phyloP scores from a whole-genome alignment of 768 basidiomycete species.

The Tricholoma bakamatsutake region DNA sequence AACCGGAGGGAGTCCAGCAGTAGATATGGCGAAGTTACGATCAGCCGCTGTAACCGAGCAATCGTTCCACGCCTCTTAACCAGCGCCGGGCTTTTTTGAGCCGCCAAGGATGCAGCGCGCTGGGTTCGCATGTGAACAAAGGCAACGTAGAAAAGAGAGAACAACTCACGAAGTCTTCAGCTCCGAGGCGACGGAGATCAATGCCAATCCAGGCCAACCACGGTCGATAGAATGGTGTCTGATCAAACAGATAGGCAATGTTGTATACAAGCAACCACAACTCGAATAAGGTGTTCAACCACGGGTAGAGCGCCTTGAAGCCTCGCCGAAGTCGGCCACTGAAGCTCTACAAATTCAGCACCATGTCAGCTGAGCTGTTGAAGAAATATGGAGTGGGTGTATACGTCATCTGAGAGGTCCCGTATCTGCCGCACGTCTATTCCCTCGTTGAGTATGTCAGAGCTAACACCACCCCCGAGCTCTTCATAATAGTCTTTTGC shows the following conservation, averaged over 20 bases:
- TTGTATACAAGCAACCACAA: constrained; percentile 81
- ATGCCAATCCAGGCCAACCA: constrained; percentile 87
- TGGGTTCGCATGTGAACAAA: constrained; percentile 17
- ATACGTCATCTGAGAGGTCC: constrained; percentile 49
- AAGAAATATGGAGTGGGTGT: constrained; percentile 9
- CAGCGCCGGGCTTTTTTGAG: constrained; percentile 23
- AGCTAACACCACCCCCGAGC: constrained; percentile 73
- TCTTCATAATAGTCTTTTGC: constrained; percentile 88
- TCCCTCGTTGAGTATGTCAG: constrained; percentile 58
- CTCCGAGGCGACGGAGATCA: constrained; percentile 71
- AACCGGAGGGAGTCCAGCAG: constrained; percentile 74
- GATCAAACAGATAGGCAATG: constrained; percentile 85
- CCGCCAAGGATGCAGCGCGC: constrained; percentile 35
- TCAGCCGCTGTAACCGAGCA: constrained; percentile 38
- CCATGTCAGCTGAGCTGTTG: neutral
- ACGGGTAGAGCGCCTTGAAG: constrained; percentile 80
- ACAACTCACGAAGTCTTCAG: constrained; percentile 69
- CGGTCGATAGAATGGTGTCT: constrained; percentile 81
- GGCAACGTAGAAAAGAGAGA: neutral
- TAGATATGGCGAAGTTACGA: constrained; percentile 52
- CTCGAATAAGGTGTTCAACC: constrained; percentile 72
- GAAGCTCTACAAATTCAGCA: constrained; percentile 34
- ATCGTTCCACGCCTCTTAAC: constrained; percentile 31
- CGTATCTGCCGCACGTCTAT: constrained; percentile 37
- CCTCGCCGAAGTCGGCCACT: constrained; percentile 47